Evolutionary conservation across 2,329 filamentous ascomycete species (phyloP).

Genomic region (Colletotrichum navitas): DNA sequence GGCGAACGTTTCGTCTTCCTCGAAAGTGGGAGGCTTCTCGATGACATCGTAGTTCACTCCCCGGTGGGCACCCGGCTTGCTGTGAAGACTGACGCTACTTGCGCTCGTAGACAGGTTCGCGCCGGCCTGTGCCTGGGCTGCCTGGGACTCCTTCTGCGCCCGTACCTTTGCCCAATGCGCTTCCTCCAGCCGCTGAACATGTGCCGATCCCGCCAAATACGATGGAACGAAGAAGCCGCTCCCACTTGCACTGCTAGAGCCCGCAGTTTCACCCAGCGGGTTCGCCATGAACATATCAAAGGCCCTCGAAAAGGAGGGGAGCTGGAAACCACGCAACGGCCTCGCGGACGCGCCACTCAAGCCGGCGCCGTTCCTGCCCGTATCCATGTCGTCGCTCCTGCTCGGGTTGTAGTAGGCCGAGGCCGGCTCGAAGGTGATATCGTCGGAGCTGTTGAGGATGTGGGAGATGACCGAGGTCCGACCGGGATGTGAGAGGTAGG

Average conservation of each 20-base stretch:
- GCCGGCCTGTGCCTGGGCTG: constrained; percentile 56
- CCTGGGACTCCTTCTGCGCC: constrained; percentile 63
- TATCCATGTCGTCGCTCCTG: constrained; percentile 51
- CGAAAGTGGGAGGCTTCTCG: constrained; percentile 74
- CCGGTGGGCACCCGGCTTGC: constrained; percentile 73
- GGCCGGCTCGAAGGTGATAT: constrained; percentile 52
- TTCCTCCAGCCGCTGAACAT: constrained; percentile 81
- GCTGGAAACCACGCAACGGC: constrained; percentile 44
- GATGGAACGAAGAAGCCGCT: constrained; percentile 82
- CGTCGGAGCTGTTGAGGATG: constrained; percentile 64
- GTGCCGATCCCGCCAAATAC: constrained; percentile 83
- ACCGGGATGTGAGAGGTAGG: constrained; percentile 53
- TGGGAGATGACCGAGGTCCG: constrained; percentile 64
- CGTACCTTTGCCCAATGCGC: constrained; percentile 72
- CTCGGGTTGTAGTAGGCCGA: constrained; percentile 44
- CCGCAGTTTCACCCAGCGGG: constrained; percentile 42
- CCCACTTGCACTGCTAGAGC: constrained; percentile 45
- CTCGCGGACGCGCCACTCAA: constrained; percentile 45
- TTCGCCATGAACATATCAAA: constrained; percentile 63
- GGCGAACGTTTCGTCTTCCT: constrained; percentile 70
- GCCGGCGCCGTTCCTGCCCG: constrained; percentile 48
- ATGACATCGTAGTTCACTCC: constrained; percentile 88
- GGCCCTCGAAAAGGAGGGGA: constrained; percentile 65
- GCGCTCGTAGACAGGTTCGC: constrained; percentile 66
- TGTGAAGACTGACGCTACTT: constrained; percentile 63